Percentiles rank a stretch among this genome's conserved stretches.
phyloP scores from a whole-genome alignment of 163 green algal species.

The Coccomyxa subellipsoidea region DNA sequence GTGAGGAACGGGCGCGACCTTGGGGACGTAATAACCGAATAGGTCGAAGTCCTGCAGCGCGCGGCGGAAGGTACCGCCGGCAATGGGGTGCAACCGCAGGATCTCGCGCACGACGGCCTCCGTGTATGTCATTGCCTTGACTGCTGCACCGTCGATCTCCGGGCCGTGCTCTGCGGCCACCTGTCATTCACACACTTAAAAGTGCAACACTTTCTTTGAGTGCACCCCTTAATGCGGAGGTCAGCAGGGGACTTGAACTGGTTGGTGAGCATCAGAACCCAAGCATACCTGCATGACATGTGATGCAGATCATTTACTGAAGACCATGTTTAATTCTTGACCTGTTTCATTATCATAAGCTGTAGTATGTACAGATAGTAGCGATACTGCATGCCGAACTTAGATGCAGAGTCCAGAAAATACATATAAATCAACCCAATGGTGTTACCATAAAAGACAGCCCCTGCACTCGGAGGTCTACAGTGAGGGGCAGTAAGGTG shows the following conservation, averaged over 20 bases:
- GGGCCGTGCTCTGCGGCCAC: constrained; percentile 31
- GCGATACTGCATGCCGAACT: no score
- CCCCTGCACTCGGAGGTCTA: no score
- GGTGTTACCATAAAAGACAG: no score
- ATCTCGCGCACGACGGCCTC: constrained; percentile 45
- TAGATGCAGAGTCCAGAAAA: no score
- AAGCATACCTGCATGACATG: no score
- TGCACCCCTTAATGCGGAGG: background rate
- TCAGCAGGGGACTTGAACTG: background rate
- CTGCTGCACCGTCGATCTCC: constrained; percentile 15
- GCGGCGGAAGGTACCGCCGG: constrained; percentile 17
- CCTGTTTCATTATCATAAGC: no score
- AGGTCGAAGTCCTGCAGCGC: constrained; percentile 34
- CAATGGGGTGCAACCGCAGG: constrained; percentile 33
- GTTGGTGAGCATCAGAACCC: background rate
- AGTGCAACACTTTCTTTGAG: background rate
- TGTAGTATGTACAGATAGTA: no score
- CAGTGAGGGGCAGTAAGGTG: no score
- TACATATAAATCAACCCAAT: no score
- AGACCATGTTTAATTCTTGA: background rate
- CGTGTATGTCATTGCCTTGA: constrained; percentile 43
- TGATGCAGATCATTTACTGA: background rate
- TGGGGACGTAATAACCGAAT: constrained; percentile 16
- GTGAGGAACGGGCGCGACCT: background rate
- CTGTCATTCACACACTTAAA: background rate